Evolutionary conservation across 1,139 yeast species (phyloP), one percentile per base, ranked within the genome.

Genomic region (Diutina ranongensis): DNA sequence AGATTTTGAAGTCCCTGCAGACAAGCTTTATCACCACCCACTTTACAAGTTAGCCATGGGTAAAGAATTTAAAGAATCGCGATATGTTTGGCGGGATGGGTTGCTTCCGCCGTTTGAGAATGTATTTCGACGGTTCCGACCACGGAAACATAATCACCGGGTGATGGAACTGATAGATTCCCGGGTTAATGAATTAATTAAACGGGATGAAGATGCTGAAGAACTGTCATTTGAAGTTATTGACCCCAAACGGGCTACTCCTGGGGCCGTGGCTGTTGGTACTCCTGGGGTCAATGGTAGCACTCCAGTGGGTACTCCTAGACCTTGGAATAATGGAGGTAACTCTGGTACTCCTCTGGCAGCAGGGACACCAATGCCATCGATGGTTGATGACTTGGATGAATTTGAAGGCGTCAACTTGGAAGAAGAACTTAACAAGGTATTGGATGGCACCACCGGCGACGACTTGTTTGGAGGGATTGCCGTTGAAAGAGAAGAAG

Each of bases 201-300:
- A 40, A 95, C 64, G 78, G 41, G 98, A 92, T 58, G 84, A 77
- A 32, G 89, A 83, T 49, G 95, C 97, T 0, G 92, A 85, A 57
- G 88, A 83, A 47, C 76, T 84, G 18, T 78, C 76, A 42, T 86
- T 81, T 57, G 97, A 92, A 56, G 68, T 88, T 45, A 69, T 88
- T 16, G 89, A 85, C 55, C 71, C 79, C 3, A 38, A 22, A 15
- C n/a, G 25, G 32, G 25, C 28, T 5, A 16, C 15, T 27, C 28
- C 28, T 5, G 28, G 28, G 5, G 10, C 28, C 9, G 42, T 27
- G n/a, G 32, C 42, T 7, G 20, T 25, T 7, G 32, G 32, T 10
- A 38, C 42, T 8, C 42, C 42, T 5, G 42, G 42, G 20, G 40
- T 21, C 8, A 21, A 10, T 13, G 42, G 44, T 16, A 15, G 13